These are phyloP conservation scores for Penicillium corylophilum DNA, from an alignment of 2,329 filamentous ascomycete genomes.

Conservation along the genomic window DNA sequence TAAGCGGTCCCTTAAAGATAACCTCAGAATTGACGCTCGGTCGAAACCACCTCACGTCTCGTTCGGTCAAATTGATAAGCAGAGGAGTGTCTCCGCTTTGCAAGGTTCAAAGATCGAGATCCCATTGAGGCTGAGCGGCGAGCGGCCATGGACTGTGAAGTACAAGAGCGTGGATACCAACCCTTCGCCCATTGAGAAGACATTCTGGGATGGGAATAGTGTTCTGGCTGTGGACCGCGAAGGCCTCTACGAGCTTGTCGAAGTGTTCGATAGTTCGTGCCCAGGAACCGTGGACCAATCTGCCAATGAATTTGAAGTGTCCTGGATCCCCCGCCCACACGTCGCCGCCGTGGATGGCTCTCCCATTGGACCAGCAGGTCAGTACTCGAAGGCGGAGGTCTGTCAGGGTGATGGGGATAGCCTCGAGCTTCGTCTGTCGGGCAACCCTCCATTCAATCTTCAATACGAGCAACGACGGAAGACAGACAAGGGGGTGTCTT, in stretches of 20 bases:
- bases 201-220: constrained; percentile 62
- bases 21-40: constrained; percentile 80
- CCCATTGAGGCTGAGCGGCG: constrained; percentile 81
- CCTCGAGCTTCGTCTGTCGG: constrained; percentile 76
- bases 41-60: constrained; percentile 82
- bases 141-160: constrained; percentile 76
- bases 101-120: constrained; percentile 72
- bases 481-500: constrained; percentile 63
- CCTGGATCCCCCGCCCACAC: constrained; percentile 80
- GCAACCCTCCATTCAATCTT: constrained; percentile 78
- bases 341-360: constrained; percentile 57
- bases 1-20: constrained; percentile 80
- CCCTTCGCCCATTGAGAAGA: constrained; percentile 51
- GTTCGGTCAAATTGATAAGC: constrained; percentile 83
- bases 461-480: constrained; percentile 78
- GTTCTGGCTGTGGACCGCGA: constrained; percentile 63
- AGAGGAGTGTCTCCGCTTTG: constrained; percentile 69
- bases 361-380: constrained; percentile 52
- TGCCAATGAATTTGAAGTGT: constrained; percentile 73
- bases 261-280: constrained; percentile 76
- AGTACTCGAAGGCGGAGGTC: constrained; percentile 73
- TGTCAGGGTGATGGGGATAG: constrained; percentile 94
- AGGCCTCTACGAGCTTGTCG: constrained; percentile 77
- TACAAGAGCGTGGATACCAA: constrained; percentile 67
- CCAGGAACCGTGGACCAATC: constrained; percentile 74